These are phyloP conservation scores for Plasmodium blacklocki DNA, from an alignment of 169 alveolate species.

Conservation along the genomic window DNA sequence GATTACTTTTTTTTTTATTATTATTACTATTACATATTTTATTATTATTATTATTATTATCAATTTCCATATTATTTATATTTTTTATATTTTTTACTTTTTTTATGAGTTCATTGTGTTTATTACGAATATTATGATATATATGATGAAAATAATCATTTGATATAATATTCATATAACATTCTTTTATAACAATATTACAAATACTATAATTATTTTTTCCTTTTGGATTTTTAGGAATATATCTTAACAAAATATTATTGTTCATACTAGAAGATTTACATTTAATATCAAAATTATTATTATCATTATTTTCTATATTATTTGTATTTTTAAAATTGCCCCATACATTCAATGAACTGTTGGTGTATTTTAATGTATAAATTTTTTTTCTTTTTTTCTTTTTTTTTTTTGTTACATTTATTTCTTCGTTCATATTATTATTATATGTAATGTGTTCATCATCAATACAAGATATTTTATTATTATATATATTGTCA, in stretches of 20 bases:
- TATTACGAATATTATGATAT: constrained; percentile 34
- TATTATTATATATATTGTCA: no score
- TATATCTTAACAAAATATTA: neutral
- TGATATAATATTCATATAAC: constrained; percentile 30
- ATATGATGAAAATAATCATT: constrained; percentile 55
- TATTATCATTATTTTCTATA: constrained; percentile 5
- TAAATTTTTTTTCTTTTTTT: neutral
- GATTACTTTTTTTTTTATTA: neutral
- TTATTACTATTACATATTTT: neutral
- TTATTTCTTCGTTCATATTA: neutral
- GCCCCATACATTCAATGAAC: neutral
- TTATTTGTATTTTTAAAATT: neutral
- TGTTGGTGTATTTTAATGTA: neutral
- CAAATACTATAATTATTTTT: constrained; percentile 59
- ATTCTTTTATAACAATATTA: constrained; percentile 28
- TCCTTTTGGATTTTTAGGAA: neutral
- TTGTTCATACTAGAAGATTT: constrained; percentile 13
- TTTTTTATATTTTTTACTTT: neutral
- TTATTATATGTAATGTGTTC: no score
- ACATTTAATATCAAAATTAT: neutral
- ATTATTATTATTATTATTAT: neutral
- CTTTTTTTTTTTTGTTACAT: neutral
- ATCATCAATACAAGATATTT: no score
- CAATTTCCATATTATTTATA: neutral
- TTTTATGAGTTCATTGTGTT: constrained; percentile 18